Evolutionary conservation across 495 filamentous ascomycete species (phyloP).

Genomic region (Neurospora sp.): DNA sequence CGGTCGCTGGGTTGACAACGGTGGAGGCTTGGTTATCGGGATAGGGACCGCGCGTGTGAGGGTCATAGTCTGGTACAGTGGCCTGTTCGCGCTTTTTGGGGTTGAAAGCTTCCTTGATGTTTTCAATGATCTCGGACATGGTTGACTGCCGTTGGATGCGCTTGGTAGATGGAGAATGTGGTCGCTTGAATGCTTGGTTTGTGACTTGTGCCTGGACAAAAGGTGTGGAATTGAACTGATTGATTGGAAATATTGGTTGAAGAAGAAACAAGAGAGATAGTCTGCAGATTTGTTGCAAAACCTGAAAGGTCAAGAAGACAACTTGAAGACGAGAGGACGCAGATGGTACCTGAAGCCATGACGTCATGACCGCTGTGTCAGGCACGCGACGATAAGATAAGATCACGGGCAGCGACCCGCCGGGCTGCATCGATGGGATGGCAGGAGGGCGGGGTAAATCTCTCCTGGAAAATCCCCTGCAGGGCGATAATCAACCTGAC

Average conservation of each 20-base stretch:
- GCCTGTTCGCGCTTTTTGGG: constrained; percentile 17
- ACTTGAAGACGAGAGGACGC: neutral
- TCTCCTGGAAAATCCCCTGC: neutral
- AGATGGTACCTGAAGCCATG: neutral
- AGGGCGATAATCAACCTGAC: neutral
- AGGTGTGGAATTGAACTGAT: neutral
- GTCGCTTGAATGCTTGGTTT: neutral
- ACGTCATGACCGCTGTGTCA: neutral
- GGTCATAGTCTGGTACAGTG: constrained; percentile 15
- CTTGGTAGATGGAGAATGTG: neutral
- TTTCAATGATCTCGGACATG: constrained; percentile 21
- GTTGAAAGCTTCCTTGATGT: constrained; percentile 18
- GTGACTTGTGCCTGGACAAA: neutral
- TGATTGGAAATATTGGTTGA: neutral
- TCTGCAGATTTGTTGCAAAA: neutral
- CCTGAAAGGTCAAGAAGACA: neutral
- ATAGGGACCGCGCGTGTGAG: constrained; percentile 14
- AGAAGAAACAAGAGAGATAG: neutral
- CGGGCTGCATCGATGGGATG: neutral
- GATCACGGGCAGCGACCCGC: neutral
- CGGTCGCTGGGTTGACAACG: neutral
- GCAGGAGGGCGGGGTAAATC: neutral
- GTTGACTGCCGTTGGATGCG: neutral
- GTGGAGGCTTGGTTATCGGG: constrained; percentile 4
- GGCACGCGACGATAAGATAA: neutral